These are phyloP conservation scores for Vaccinium myrtillus DNA, from an alignment of 148 eudicot species.

Conservation along the genomic window DNA sequence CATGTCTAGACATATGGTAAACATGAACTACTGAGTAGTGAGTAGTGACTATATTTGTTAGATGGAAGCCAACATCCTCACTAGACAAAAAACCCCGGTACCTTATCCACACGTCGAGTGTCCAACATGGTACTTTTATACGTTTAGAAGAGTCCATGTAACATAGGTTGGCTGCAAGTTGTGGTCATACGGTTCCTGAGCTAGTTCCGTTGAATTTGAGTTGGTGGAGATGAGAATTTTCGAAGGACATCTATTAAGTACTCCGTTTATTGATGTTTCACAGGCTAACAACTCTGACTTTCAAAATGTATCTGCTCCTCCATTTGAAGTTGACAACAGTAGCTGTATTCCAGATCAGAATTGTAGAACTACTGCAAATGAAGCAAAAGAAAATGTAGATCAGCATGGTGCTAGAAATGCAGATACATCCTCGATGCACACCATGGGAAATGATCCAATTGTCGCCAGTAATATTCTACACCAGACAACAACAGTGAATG, in stretches of 20 bases:
- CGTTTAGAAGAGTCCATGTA: not conserved
- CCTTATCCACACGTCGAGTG: not conserved
- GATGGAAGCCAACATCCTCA: not conserved
- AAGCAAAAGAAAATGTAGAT: constrained; percentile 34
- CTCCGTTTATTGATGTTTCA: constrained; percentile 15
- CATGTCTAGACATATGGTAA: not conserved
- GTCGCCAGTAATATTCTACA: constrained; percentile 35
- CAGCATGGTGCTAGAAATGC: constrained; percentile 37
- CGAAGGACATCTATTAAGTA: not conserved
- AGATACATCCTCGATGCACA: constrained; percentile 35
- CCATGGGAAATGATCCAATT: constrained; percentile 33
- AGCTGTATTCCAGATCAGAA: constrained; percentile 34
- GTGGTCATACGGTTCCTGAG: not conserved
- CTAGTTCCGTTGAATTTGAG: not conserved
- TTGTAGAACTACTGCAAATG: constrained; percentile 12
- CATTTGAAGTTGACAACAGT: constrained; percentile 27
- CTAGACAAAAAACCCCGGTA: not conserved
- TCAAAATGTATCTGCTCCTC: constrained; percentile 29
- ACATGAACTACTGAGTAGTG: not conserved
- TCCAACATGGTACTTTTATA: not conserved
- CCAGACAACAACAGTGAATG: constrained; percentile 40
- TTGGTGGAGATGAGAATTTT: not conserved
- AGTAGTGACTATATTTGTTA: not conserved
- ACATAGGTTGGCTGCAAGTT: not conserved
- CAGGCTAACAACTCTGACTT: constrained; percentile 39